These are phyloP conservation scores for Penicillium ucsense DNA, from an alignment of 495 filamentous ascomycete species.

Conservation along the genomic window DNA sequence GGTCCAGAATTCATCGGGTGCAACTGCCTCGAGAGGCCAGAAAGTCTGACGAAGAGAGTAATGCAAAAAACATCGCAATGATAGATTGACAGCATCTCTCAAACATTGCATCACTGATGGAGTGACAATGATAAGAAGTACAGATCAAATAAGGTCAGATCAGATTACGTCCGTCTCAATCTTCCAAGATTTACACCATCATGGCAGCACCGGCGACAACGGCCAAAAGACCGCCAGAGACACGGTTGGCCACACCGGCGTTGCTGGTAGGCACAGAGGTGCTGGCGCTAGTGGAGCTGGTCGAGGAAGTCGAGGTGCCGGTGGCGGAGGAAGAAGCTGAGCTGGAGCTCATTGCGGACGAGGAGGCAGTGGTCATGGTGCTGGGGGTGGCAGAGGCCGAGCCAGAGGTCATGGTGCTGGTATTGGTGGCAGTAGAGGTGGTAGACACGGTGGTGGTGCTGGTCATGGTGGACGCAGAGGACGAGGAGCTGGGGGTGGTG, in stretches of 20 bases:
- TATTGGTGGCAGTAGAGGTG: slow-evolving; percentile 6
- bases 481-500: slow-evolving; percentile 18
- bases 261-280: slow-evolving; percentile 19
- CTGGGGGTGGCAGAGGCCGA: slow-evolving; percentile 2
- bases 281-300: slow-evolving; percentile 5
- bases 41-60: too few species aligned
- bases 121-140: too few species aligned
- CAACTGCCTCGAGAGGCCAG: too few species aligned
- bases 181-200: slow-evolving; percentile 19
- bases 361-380: slow-evolving; percentile 11
- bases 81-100: too few species aligned
- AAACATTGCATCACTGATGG: too few species aligned
- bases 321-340: slow-evolving; percentile 18
- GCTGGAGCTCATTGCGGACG: slow-evolving; percentile 21
- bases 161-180: too few species aligned
- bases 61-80: too few species aligned
- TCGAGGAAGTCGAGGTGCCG: slow-evolving; percentile 8
- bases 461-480: slow-evolving; percentile 24
- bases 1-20: too few species aligned
- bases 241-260: slow-evolving; percentile 24
- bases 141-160: too few species aligned
- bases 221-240: slow-evolving; percentile 31
- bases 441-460: slow-evolving; percentile 18
- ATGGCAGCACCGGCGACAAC: slow-evolving; percentile 24
- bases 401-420: not conserved